Base-by-base conservation (phyloP, 352 stramenopile species). In the Phytophthora chlamydospora region DNA sequence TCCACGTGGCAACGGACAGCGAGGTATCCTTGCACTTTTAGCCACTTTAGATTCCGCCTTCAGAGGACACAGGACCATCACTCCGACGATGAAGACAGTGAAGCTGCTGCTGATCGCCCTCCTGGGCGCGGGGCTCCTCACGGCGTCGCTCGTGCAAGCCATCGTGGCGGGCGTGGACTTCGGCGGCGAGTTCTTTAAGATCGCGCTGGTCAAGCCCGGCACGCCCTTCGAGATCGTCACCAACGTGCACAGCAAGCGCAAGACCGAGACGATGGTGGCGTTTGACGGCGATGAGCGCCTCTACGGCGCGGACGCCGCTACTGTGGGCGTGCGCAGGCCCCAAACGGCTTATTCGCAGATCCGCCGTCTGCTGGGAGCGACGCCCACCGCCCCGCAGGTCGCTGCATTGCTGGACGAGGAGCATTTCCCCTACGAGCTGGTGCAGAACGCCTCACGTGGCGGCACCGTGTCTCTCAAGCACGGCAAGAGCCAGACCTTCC, bases 231-330 rank as follows among this genome's bases (percentile, higher is more conserved):
- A 98, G 76, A 99, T 99, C 80, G 96, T 99, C 3, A 99, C 96
- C 19, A 99, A 99, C 74, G 78, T 98, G 45, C 93, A 98, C 68
- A 98, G 93, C 59, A 99, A 99, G 80, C 91, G 97, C 47, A 99
- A 99, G 79, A 99, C 97, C 17, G 95, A 98, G 71, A 96, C 96
- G 57, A 89, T 93, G 53, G 85, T 98, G 38, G 85, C 85, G 19
- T 98, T 98, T 57, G 85, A 97, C 67, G 79, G 85, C 49, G 91
- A 95, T 24, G 94, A 97, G 53, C 85, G 97, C 0, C 90, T 98
- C 29, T 99, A 98, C 73, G 97, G 96, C 21, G 93, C 91, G 3
- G 97, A 99, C 71, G 97, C 97, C 0, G 88, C 85, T 31, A 91
- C 77, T 13, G 73, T 99, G 38, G 83, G 96, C 52, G 89, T 96